Evolutionary conservation across 2,329 filamentous ascomycete genomes (phyloP).

Genomic region (Orbilia brochopaga): DNA sequence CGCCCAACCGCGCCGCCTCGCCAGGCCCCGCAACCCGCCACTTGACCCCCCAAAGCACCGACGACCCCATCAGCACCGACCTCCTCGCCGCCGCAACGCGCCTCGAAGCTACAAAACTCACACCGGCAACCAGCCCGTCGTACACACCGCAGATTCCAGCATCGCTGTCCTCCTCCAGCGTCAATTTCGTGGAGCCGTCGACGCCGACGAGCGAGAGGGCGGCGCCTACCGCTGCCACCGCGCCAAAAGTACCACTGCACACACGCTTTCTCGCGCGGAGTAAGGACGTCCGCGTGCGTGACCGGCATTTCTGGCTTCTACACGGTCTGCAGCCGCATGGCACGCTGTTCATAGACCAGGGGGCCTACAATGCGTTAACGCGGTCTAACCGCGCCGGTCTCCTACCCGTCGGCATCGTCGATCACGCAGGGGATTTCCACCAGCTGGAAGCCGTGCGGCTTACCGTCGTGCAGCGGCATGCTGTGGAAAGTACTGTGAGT

Average conservation of each 20-base stretch:
- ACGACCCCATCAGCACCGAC: conserved; percentile 37
- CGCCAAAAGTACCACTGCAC: conserved; percentile 68
- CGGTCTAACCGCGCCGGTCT: conserved; percentile 76
- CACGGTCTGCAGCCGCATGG: conserved; percentile 90
- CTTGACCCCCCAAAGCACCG: conserved; percentile 71
- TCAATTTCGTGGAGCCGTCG: conserved; percentile 22
- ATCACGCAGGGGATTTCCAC: conserved; percentile 83
- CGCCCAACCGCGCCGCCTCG: conserved; percentile 27
- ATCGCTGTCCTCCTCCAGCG: conserved; percentile 31
- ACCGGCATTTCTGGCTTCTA: conserved; percentile 95
- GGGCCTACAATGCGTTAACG: conserved; percentile 78
- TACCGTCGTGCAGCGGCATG: conserved; percentile 73
- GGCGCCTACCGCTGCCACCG: neutral
- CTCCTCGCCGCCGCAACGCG: conserved; percentile 36
- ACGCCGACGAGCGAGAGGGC: conserved; percentile 15
- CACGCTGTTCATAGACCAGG: conserved; percentile 89
- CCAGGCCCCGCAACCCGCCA: conserved; percentile 74
- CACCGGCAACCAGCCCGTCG: conserved; percentile 50
- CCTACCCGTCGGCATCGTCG: conserved; percentile 86
- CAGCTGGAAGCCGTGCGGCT: conserved; percentile 92
- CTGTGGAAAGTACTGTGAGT: conserved; percentile 43
- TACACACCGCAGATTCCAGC: too few relatives aligned
- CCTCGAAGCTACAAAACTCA: conserved; percentile 43
- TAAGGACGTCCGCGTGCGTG: conserved; percentile 74
- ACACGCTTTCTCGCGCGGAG: conserved; percentile 88